phyloP scores from a whole-genome alignment of 148 eudicot species.

The Nyssa sinensis region DNA sequence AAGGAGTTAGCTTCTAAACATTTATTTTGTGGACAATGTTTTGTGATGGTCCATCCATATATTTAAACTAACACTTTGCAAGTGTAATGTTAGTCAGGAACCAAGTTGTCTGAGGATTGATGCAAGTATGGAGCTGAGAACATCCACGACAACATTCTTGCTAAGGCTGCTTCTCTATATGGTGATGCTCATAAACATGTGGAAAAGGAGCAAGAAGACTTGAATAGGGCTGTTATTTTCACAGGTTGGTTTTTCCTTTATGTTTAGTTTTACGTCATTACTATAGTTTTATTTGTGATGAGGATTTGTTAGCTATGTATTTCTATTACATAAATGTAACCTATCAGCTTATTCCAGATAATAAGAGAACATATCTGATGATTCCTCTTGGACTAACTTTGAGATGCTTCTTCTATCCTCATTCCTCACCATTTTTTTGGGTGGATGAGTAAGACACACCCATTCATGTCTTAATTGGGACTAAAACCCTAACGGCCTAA shows the following conservation, averaged over 20 bases:
- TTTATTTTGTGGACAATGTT: background rate
- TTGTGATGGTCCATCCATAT: background rate
- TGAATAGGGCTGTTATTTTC: constrained; percentile 57
- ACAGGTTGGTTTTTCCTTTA: constrained; percentile 48
- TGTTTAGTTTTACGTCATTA: background rate
- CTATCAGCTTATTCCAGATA: background rate
- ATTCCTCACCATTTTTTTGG: no score
- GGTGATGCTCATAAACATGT: constrained; percentile 95
- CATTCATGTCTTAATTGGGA: no score
- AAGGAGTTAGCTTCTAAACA: background rate
- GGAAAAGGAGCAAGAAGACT: constrained; percentile 92
- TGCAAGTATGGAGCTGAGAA: constrained; percentile 91
- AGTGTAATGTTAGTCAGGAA: constrained; percentile 44
- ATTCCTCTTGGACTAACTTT: background rate
- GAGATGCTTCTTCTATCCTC: background rate
- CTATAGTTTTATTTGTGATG: background rate
- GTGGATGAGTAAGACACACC: no score
- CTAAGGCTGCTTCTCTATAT: constrained; percentile 88
- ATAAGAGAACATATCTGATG: background rate
- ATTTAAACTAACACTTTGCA: background rate
- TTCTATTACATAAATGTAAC: background rate
- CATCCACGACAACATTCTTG: constrained; percentile 68
- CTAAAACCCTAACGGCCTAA: no score
- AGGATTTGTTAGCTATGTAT: background rate
- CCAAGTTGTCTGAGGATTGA: constrained; percentile 95